Base-by-base conservation (phyloP, 176 grass and related monocot genomes). In the bread wheat (Triticum aestivum) region DNA sequence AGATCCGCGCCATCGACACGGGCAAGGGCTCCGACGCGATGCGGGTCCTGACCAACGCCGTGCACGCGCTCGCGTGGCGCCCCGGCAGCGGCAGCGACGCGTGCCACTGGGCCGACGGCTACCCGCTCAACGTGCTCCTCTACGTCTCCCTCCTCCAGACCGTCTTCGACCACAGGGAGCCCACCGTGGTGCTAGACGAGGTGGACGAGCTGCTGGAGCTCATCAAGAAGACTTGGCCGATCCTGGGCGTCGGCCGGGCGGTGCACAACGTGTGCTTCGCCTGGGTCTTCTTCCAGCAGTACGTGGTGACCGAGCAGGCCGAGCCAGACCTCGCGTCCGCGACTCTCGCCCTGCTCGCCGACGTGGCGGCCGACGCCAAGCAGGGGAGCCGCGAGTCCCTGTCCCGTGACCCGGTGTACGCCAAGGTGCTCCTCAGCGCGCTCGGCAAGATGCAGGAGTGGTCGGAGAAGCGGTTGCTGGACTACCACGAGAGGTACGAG, bases 171-270 rank as follows among this genome's bases (percentile, higher is more conserved):
- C 88, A 79, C 11, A 58, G 94, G 30, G 94, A 96, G 64, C 63
- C 78, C 76, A 96, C 92, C 27, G 80, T 96, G 0, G 90, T 99
- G 39, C 70, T 99, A 7, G 97, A 99, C 67, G 94, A 99, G 87
- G 94, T 99, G 0, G 94, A 99, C 77, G 97, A 96, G 94, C 78
- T 99, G 20, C 76, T 96, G 8, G 97, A 99, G 88, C 85, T 99
- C 52, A 93, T 99, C 86, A 96, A 85, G 92, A 96, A 92, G 94
- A 96, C 94, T 27, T 99, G 94, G 94, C 69, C 82, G 5, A 94
- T 79, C 45, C 84, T 99, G 1, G 90, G 97, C 23, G 78, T 99
- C 41, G 92, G 73, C 76, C 80, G 87, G 87, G 37, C 78, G 41
- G 26, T 96, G 56, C 94, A 96, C 88, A 94, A 83, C 62, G 90